Percentiles rank a stretch among this genome's conserved stretches.
phyloP scores from a whole-genome alignment of 2,329 filamentous ascomycete species.

The Alternaria gaisen region DNA sequence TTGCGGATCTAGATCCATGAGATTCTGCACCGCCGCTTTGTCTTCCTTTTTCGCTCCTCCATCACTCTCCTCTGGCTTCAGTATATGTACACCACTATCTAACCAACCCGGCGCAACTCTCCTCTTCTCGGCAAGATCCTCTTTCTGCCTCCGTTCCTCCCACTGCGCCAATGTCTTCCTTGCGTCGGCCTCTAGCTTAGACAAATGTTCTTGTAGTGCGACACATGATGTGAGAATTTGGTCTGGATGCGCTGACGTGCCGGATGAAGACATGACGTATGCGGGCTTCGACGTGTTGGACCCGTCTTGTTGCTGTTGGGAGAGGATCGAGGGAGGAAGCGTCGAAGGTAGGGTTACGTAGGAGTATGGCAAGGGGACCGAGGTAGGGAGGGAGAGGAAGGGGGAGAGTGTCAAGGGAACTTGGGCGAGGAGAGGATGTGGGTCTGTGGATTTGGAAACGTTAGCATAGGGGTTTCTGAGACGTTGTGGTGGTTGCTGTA shows the following conservation, averaged over 20 bases:
- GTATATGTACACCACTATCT: slow-evolving; percentile 70
- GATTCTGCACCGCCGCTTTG: slow-evolving; percentile 22
- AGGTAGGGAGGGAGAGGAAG: slow-evolving; percentile 87
- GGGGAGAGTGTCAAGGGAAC: slow-evolving; percentile 93
- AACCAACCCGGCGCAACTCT: slow-evolving; percentile 82
- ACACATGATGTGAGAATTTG: slow-evolving; percentile 85
- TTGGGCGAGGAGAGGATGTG: slow-evolving; percentile 89
- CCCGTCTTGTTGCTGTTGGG: slow-evolving; percentile 60
- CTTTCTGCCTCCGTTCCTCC: slow-evolving; percentile 69
- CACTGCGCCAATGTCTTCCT: slow-evolving; percentile 73
- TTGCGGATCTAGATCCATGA: slow-evolving; percentile 33
- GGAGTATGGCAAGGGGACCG: slow-evolving; percentile 85
- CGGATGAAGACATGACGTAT: slow-evolving; percentile 81
- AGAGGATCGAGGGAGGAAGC: slow-evolving; percentile 4
- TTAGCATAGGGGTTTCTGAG: slow-evolving; percentile 10
- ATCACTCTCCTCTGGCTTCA: slow-evolving; percentile 71
- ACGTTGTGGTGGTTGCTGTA: not conserved
- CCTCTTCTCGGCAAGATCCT: slow-evolving; percentile 81
- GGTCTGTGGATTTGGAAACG: slow-evolving; percentile 49
- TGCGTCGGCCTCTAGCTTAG: slow-evolving; percentile 73
- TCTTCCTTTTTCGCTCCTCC: slow-evolving; percentile 49
- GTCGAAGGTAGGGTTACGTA: slow-evolving; percentile 29
- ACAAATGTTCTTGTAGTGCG: slow-evolving; percentile 78
- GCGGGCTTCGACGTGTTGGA: slow-evolving; percentile 65
- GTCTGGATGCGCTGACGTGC: slow-evolving; percentile 79